Evolutionary conservation across 2,329 filamentous ascomycete species (phyloP).

Genomic region (Sporothrix pallida): DNA sequence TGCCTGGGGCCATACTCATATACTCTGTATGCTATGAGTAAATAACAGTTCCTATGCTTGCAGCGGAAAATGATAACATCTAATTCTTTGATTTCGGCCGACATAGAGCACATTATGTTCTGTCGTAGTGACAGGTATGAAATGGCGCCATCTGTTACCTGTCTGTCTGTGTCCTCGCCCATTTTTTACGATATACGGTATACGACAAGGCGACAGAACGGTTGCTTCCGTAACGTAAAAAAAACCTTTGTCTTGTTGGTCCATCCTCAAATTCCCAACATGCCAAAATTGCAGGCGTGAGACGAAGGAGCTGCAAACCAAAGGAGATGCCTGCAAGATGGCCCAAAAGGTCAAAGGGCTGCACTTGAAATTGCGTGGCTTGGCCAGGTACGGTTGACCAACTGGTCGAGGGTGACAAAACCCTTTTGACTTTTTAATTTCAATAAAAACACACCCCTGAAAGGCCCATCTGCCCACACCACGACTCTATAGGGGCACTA

Average conservation of each 20-base stretch:
- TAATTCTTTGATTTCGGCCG: too few relatives aligned
- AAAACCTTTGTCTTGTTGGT: neutral
- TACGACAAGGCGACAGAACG: neutral
- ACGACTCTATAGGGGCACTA: too few relatives aligned
- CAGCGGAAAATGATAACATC: too few relatives aligned
- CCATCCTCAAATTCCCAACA: neutral
- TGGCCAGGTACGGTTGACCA: too few relatives aligned
- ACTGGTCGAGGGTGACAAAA: too few relatives aligned
- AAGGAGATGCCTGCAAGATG: neutral
- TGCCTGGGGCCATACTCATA: neutral
- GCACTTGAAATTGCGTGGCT: slow-evolving; percentile 20
- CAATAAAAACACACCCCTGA: too few relatives aligned
- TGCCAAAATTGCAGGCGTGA: neutral
- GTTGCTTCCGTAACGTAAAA: neutral
- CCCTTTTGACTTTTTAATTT: too few relatives aligned
- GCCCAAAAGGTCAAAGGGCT: neutral
- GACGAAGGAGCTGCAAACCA: neutral
- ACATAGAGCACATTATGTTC: neutral
- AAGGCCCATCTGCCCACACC: too few relatives aligned
- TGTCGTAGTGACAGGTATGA: neutral
- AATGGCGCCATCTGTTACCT: neutral
- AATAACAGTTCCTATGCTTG: too few relatives aligned
- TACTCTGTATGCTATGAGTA: neutral
- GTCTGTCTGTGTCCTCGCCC: neutral
- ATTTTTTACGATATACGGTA: slow-evolving; percentile 5